phyloP scores from a whole-genome alignment of 73 alveolate species.

The Durusdinium trenchii region DNA sequence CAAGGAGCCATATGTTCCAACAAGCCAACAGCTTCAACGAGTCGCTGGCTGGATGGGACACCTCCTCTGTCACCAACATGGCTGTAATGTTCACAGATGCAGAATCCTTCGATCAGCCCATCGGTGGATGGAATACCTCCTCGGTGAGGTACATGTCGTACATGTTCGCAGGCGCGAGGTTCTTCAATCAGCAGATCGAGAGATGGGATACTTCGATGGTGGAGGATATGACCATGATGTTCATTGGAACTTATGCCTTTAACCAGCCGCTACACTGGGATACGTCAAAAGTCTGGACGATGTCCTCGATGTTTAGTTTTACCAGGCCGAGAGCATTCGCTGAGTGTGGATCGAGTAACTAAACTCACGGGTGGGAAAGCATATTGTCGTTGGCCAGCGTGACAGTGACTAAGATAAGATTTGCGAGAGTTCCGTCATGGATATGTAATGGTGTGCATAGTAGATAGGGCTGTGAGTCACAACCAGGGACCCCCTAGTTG shows the following conservation, averaged over 20 bases:
- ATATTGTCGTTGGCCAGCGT: too few relatives aligned
- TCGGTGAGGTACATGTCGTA: neutral
- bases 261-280: neutral
- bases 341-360: too few relatives aligned
- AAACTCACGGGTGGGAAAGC: too few relatives aligned
- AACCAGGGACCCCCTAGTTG: too few relatives aligned
- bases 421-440: too few relatives aligned
- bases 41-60: neutral
- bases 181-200: neutral
- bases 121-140: slow-evolving; percentile 12
- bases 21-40: neutral
- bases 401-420: too few relatives aligned
- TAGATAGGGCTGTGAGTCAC: too few relatives aligned
- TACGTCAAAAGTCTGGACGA: neutral
- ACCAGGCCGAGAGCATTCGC: too few relatives aligned
- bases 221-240: neutral
- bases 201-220: slow-evolving; percentile 9
- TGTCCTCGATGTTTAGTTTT: neutral
- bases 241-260: neutral
- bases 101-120: neutral
- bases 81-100: neutral
- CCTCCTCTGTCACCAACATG: neutral
- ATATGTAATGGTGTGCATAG: too few relatives aligned
- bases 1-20: neutral
- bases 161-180: neutral